Base-by-base conservation (phyloP, 1,284 basidiomycete genomes). In the Rhizoctonia solani region DNA sequence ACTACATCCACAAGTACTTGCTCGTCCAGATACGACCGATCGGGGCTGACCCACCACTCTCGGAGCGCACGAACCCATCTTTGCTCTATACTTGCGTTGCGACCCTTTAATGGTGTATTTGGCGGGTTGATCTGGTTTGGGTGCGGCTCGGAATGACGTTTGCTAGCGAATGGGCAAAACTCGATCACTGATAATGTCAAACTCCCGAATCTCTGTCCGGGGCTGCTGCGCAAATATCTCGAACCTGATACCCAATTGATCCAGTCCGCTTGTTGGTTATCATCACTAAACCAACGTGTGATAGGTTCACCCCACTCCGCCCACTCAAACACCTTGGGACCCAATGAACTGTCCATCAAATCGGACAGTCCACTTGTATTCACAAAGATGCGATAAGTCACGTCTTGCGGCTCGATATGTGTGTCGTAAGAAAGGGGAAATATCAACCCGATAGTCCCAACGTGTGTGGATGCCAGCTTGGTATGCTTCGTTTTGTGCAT, bases 271-370 rank as follows among this genome's bases (percentile, higher is more conserved):
- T 8, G 16, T 16, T 21, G 16, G 25, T 27, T 29, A 2, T 34
- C 50, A 30, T 37, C 34, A 3, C 25, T 37, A 30, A 66, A 66
- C 61, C 61, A 46, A 19, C 61, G 61, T 9, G 61, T 66, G 11
- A 41, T 9, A 23, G n/a, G 9, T n/a, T 66, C 61, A 9, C 61
- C 61, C 61, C 61, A 66, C 19, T 46, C 50, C 2, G n/a, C 21
- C 61, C 61, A 66, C 4, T 9, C 13, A 6, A 46, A 9, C 9
- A 14, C 44, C n/a, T 6, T 46, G 21, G 16, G 29, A 19, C 21
- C 27, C 16, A 14, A 14, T 3, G 21, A 23, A 25, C 19, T 25
- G 6, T n/a, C 50, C 29, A 32, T 30, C 16, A 32, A 32, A 16
- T 53, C 27, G 14, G 34, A 30, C 29, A 53, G 29, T 16, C n/a